phyloP scores from a whole-genome alignment of 1,139 yeast genomes.

The Geotrichum klebahnii region DNA sequence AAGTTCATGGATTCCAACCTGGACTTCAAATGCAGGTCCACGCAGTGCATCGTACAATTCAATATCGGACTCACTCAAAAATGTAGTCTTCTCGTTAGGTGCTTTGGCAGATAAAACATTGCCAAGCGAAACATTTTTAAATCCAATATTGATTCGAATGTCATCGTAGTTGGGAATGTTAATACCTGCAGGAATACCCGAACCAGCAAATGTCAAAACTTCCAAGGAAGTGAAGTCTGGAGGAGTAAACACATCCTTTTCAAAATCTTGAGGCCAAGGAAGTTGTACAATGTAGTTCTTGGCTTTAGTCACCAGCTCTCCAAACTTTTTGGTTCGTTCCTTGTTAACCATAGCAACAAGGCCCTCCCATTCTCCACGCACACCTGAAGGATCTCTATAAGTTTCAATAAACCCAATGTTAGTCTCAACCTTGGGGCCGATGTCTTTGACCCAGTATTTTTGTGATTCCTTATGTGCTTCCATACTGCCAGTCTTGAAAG shows the following conservation, averaged over 20 bases:
- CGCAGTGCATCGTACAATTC: constrained; percentile 64
- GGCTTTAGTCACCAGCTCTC: constrained; percentile 63
- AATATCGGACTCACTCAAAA: constrained; percentile 52
- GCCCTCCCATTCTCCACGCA: constrained; percentile 93
- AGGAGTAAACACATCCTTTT: constrained; percentile 80
- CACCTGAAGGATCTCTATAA: constrained; percentile 87
- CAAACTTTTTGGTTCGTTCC: constrained; percentile 77
- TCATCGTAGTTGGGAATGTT: constrained; percentile 91
- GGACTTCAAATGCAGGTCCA: constrained; percentile 83
- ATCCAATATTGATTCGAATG: constrained; percentile 74
- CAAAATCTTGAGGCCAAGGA: constrained; percentile 74
- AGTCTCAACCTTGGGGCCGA: constrained; percentile 78
- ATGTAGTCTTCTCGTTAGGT: constrained; percentile 64
- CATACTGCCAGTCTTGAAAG: constrained; percentile 79
- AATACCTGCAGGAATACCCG: constrained; percentile 90
- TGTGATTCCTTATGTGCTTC: constrained; percentile 82
- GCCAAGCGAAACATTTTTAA: constrained; percentile 84
- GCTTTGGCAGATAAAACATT: constrained; percentile 77
- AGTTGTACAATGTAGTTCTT: constrained; percentile 57
- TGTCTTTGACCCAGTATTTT: constrained; percentile 80
- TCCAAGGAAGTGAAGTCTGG: constrained; percentile 90
- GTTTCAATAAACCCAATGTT: constrained; percentile 90
- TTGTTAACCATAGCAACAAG: constrained; percentile 88
- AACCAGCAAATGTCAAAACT: constrained; percentile 82
- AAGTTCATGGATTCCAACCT: constrained; percentile 86